phyloP scores from a whole-genome alignment of 1,284 basidiomycete genomes.

The Phylloporus sp. region DNA sequence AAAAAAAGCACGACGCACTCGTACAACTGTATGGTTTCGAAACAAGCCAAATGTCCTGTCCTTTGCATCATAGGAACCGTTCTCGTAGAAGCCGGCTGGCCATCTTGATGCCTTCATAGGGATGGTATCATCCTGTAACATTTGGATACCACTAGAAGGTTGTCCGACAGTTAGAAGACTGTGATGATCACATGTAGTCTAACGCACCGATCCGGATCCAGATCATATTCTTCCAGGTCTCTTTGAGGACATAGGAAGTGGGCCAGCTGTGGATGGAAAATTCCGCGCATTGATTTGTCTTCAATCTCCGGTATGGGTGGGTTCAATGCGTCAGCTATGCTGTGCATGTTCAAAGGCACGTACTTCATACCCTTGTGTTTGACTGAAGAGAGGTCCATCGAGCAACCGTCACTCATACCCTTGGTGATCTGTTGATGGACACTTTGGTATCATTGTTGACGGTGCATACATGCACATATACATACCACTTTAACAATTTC shows the following conservation, averaged over 20 bases:
- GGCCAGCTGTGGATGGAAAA: slow-evolving; percentile 6
- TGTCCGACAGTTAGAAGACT: not conserved
- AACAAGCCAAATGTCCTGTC: no score
- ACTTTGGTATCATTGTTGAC: not conserved
- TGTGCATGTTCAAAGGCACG: slow-evolving; percentile 5
- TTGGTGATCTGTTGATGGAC: slow-evolving; percentile 3
- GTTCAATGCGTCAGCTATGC: not conserved
- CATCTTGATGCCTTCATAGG: not conserved
- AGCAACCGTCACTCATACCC: not conserved
- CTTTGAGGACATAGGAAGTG: slow-evolving; percentile 1
- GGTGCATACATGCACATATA: slow-evolving; percentile 1
- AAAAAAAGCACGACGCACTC: no score
- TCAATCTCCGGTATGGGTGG: slow-evolving; percentile 4
- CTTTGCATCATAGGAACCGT: no score
- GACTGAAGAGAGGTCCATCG: slow-evolving; percentile 1
- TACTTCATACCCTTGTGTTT: slow-evolving; percentile 7
- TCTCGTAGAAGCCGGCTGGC: not conserved
- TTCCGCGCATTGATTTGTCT: slow-evolving; percentile 1
- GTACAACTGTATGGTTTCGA: no score
- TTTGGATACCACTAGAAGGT: not conserved
- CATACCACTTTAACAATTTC: not conserved
- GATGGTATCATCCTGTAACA: not conserved
- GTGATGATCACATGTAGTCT: not conserved
- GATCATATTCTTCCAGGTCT: not conserved
- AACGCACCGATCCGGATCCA: not conserved